Evolutionary conservation across 2,329 filamentous ascomycete genomes (phyloP).

Genomic region (Karstenula rhodostoma): DNA sequence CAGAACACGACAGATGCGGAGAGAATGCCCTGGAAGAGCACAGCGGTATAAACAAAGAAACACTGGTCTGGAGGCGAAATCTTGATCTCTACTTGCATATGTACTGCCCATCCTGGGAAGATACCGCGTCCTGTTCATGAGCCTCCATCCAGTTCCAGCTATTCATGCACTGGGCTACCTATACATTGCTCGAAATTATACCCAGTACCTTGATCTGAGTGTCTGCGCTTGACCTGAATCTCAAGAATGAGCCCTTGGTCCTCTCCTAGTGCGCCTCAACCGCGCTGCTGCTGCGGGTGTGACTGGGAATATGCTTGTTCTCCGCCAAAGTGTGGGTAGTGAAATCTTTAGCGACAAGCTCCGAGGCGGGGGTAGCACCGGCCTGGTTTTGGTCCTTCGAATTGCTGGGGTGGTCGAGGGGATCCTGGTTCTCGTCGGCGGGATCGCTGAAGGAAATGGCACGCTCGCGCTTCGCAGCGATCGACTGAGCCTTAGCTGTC

Average conservation of each 20-base stretch:
- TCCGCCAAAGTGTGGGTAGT: not conserved
- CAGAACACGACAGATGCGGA: not conserved
- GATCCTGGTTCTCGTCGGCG: slow-evolving; percentile 5
- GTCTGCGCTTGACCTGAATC: not conserved
- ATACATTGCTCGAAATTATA: not conserved
- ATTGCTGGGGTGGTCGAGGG: not conserved
- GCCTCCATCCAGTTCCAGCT: not conserved
- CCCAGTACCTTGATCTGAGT: not conserved
- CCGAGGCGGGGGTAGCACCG: not conserved
- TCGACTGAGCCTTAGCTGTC: slow-evolving; percentile 50
- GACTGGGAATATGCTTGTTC: not conserved
- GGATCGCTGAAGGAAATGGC: slow-evolving; percentile 26
- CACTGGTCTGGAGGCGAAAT: not conserved
- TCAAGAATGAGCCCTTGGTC: not conserved
- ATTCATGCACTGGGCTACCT: not conserved
- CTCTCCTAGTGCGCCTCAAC: not conserved
- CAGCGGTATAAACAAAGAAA: not conserved
- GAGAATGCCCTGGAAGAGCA: not conserved
- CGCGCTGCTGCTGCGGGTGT: slow-evolving; percentile 2
- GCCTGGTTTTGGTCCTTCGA: not conserved
- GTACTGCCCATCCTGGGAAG: not conserved
- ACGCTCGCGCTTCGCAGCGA: slow-evolving; percentile 43
- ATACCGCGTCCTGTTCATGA: not conserved
- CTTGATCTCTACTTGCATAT: not conserved
- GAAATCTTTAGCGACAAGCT: not conserved